Conservation (phyloP, 768 basidiomycete species). For the Pleurotus djamor region DNA sequence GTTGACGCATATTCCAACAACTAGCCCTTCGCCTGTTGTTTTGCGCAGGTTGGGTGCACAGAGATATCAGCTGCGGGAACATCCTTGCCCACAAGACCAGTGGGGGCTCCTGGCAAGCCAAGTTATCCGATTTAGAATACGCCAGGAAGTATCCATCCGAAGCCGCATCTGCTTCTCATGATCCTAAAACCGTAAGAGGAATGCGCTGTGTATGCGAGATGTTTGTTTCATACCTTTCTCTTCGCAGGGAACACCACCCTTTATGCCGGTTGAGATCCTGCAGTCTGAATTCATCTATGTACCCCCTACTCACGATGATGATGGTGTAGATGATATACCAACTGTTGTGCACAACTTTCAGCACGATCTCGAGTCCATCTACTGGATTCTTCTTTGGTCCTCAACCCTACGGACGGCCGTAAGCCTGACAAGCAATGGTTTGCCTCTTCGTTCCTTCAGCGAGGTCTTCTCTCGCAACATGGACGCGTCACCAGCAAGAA, state of each 20-base stretch:
- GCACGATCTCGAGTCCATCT: conserved; percentile 1
- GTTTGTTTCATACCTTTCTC: not conserved
- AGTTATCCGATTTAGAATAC: not conserved
- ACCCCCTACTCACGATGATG: not conserved
- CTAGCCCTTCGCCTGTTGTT: not conserved
- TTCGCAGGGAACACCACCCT: not conserved
- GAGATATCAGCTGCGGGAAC: conserved; percentile 3
- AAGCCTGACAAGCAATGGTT: too few species aligned
- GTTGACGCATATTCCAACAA: not conserved
- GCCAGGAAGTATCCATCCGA: not conserved
- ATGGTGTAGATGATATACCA: not conserved
- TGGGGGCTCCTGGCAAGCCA: not conserved
- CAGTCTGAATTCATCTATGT: not conserved
- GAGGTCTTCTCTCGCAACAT: too few species aligned
- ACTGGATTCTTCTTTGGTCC: not conserved
- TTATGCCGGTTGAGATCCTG: not conserved
- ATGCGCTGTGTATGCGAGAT: not conserved
- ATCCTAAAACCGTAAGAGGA: not conserved
- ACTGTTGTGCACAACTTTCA: conserved; percentile 1
- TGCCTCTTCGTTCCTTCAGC: too few species aligned
- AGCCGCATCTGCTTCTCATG: not conserved
- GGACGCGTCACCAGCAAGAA: too few species aligned
- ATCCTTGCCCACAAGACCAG: not conserved
- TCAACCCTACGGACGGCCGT: too few species aligned
- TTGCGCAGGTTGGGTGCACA: not conserved